These are phyloP conservation scores for Mortierella sp. DNA, from an alignment of 371 early-diverging fungal genomes.

Conservation along the genomic window DNA sequence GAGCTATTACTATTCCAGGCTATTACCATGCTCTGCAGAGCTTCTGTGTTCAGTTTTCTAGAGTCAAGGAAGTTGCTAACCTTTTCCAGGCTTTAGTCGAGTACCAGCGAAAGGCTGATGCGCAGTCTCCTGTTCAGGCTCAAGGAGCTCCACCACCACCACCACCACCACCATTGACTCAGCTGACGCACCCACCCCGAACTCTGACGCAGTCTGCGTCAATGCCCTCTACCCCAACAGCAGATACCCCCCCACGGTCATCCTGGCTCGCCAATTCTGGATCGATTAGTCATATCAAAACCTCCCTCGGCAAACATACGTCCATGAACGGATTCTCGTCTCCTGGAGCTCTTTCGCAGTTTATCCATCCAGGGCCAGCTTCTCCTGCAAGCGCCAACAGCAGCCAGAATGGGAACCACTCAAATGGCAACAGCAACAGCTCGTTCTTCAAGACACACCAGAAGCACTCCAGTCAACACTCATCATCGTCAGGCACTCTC, in stretches of 20 bases:
- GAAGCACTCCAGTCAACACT: slow-evolving; percentile 49
- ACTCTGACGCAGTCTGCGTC: slow-evolving; percentile 26
- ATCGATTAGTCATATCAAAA: slow-evolving; percentile 50
- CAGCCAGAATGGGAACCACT: slow-evolving; percentile 26
- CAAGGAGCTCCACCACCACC: slow-evolving; percentile 17
- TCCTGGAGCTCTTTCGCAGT: slow-evolving; percentile 55
- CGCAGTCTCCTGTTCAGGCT: slow-evolving; percentile 27
- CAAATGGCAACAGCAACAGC: slow-evolving; percentile 23
- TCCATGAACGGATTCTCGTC: slow-evolving; percentile 49
- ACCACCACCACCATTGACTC: slow-evolving; percentile 24
- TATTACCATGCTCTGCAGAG: slow-evolving; percentile 77
- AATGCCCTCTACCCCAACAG: slow-evolving; percentile 31
- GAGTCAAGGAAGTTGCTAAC: slow-evolving; percentile 66
- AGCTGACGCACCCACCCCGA: slow-evolving; percentile 15
- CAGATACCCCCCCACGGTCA: slow-evolving; percentile 27
- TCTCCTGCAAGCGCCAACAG: slow-evolving; percentile 23
- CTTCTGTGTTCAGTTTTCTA: slow-evolving; percentile 74
- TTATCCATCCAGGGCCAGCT: slow-evolving; percentile 54
- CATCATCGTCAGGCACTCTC: slow-evolving; percentile 38
- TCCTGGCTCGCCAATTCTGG: slow-evolving; percentile 57
- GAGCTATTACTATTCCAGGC: slow-evolving; percentile 68
- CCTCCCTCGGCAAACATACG: slow-evolving; percentile 35
- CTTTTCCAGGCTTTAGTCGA: slow-evolving; percentile 62
- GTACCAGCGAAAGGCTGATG: slow-evolving; percentile 48
- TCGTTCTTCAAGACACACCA: slow-evolving; percentile 47